phyloP scores from a whole-genome alignment of 257 asterid genomes.

The Solanum gracilifrons region DNA sequence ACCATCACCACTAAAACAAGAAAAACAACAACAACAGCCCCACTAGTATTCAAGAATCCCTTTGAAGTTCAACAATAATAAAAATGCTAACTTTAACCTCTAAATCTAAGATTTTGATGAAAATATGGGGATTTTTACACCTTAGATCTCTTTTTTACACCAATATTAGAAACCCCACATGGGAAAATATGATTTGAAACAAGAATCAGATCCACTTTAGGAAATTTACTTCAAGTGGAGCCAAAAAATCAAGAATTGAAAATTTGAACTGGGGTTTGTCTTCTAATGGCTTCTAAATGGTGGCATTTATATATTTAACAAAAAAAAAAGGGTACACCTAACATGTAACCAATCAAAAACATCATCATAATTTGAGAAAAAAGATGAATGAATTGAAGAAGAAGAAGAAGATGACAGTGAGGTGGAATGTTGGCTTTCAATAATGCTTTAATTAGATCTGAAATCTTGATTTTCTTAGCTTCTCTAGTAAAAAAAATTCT shows the following conservation, averaged over 20 bases:
- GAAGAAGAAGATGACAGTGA: constrained; percentile 11
- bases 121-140: constrained; percentile 8
- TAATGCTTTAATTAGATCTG: constrained; percentile 26
- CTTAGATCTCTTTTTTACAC: constrained; percentile 23
- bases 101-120: constrained; percentile 1
- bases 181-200: constrained; percentile 23
- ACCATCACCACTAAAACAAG: constrained; percentile 11
- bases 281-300: not conserved
- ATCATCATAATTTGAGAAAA: not conserved
- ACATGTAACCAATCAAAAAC: constrained; percentile 4
- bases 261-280: not conserved
- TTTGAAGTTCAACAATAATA: not conserved
- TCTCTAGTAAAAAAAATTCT: not conserved
- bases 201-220: constrained; percentile 41
- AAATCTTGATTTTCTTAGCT: constrained; percentile 17
- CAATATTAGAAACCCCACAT: constrained; percentile 8
- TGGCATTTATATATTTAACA: not conserved
- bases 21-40: not conserved
- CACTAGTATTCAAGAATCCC: not conserved
- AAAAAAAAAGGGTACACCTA: not conserved
- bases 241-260: constrained; percentile 20
- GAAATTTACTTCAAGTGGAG: constrained; percentile 23
- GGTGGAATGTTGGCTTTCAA: constrained; percentile 54
- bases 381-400: not conserved
- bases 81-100: constrained; percentile 2